Base-by-base conservation (phyloP, 495 filamentous ascomycete species). In the Penicillium diatomitis region DNA sequence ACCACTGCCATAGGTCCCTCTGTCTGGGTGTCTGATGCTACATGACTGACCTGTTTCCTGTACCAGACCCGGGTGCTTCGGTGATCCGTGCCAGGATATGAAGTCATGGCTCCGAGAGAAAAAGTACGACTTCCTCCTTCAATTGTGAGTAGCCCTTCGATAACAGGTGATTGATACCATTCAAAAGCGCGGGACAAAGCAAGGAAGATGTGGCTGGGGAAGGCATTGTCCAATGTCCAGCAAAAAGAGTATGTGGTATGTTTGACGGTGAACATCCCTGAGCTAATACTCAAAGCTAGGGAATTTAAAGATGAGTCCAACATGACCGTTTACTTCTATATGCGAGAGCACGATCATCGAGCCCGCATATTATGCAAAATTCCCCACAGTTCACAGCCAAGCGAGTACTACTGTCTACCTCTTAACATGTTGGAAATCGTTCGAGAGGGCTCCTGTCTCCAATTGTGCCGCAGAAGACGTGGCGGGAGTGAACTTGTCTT, bases 321-420 rank as follows among this genome's bases (percentile, higher is more conserved):
- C 31, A 62, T 85, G 35, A 70, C 61, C 8, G 72, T 84, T 37
- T 69, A 68, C 32, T 71, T 85, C 32, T 85, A 79, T 52, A 62
- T 77, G 37, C 69, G 80, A 29, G 64, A 74, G 12, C 49, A 54
- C 2, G 82, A 82, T 46, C 53, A 75, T 46, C 74, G 80, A 31
- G 72, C 75, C 9, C 73, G 82, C 38, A 81, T 87, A 20, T 64
- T 84, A 8, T 77, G 77, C 61, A 74, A 74, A 33, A 60, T 68
- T 3, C 63, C 68, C 12, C 71, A 69, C 27, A 51, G 61, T 11
- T 50, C 45, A n/a, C 53, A 65, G 39, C 44, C 56, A 28, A 61
- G 65, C 49, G 61, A 76, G 42, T 68, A 76, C 44, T 76, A 58
- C 52, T 78, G 72, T 56, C 52, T 79, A 38, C 69, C 74, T 8